phyloP scores from a whole-genome alignment of 2,329 filamentous ascomycete genomes.

The Monosporascus sp. region DNA sequence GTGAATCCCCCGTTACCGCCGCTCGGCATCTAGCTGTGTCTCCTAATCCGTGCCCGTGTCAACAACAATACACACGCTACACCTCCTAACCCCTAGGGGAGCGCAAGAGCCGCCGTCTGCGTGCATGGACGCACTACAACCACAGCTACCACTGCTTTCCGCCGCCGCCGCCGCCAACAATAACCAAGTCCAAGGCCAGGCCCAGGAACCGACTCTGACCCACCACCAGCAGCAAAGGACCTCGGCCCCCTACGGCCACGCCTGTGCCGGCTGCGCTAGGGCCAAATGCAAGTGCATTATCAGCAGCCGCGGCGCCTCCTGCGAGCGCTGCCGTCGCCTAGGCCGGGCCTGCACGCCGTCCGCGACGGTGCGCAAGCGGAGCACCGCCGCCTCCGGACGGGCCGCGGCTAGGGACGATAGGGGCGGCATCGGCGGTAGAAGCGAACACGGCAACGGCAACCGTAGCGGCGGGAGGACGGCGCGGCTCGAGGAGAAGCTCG shows the following conservation, averaged over 20 bases:
- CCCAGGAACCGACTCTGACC: background rate
- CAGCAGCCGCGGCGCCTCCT: slow-evolving; percentile 19
- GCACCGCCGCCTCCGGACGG: slow-evolving; percentile 3
- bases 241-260: slow-evolving; percentile 35
- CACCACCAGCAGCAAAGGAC: slow-evolving; percentile 5
- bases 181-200: background rate
- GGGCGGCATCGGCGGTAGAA: background rate
- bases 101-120: no score
- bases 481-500: slow-evolving; percentile 25
- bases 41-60: no score
- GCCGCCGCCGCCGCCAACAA: background rate
- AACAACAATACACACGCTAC: no score
- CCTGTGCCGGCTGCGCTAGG: slow-evolving; percentile 36
- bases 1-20: no score
- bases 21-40: no score
- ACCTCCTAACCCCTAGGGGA: no score
- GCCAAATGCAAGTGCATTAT: slow-evolving; percentile 42
- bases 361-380: slow-evolving; percentile 27
- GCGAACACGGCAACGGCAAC: slow-evolving; percentile 1
- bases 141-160: no score
- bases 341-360: slow-evolving; percentile 35
- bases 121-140: no score
- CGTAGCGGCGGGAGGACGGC: slow-evolving; percentile 10
- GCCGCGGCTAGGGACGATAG: background rate
- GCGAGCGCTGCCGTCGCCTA: slow-evolving; percentile 37